These are phyloP conservation scores for Hortaea sp. DNA, from an alignment of 2,329 filamentous ascomycete species.

Conservation along the genomic window DNA sequence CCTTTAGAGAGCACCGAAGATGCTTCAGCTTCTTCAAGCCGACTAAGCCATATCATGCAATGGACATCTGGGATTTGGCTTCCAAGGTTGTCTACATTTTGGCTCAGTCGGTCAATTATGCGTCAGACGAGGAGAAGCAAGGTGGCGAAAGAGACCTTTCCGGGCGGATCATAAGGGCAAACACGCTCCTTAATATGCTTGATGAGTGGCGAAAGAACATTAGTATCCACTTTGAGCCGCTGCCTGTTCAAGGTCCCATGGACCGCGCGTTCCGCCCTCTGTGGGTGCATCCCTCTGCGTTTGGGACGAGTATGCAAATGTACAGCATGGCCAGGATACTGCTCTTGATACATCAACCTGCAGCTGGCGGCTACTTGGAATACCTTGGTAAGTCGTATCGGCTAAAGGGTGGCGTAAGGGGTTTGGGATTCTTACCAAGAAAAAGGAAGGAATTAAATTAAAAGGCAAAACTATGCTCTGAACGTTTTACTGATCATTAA, in stretches of 20 bases:
- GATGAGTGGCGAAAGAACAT: conserved; percentile 40
- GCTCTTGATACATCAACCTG: conserved; percentile 43
- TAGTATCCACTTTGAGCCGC: conserved; percentile 35
- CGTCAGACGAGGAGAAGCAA: conserved; percentile 41
- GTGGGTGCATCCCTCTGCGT: conserved; percentile 41
- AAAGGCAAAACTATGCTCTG: too few species aligned
- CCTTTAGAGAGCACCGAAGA: conserved; percentile 47
- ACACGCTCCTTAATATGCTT: conserved; percentile 38
- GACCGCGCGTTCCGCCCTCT: conserved; percentile 38
- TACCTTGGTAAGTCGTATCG: conserved; percentile 27
- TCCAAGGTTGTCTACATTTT: conserved; percentile 45
- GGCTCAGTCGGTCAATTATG: conserved; percentile 49
- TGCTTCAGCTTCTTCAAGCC: conserved; percentile 51
- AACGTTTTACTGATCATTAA: neutral
- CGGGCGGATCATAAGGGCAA: conserved; percentile 31
- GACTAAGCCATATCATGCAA: conserved; percentile 36
- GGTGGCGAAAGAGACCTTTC: conserved; percentile 31
- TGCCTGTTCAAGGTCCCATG: conserved; percentile 31
- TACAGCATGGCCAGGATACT: conserved; percentile 45
- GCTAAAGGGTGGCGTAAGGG: too few species aligned
- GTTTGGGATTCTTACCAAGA: too few species aligned
- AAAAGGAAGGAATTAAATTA: too few species aligned
- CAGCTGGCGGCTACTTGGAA: conserved; percentile 39
- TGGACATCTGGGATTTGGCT: conserved; percentile 46
- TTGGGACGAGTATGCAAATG: conserved; percentile 40